A percentile compares a stretch with the other conserved stretches of the same genome.
Evolutionary conservation across 208 protist species (phyloP).

Genomic region (Spironucleus salmonicida): DNA sequence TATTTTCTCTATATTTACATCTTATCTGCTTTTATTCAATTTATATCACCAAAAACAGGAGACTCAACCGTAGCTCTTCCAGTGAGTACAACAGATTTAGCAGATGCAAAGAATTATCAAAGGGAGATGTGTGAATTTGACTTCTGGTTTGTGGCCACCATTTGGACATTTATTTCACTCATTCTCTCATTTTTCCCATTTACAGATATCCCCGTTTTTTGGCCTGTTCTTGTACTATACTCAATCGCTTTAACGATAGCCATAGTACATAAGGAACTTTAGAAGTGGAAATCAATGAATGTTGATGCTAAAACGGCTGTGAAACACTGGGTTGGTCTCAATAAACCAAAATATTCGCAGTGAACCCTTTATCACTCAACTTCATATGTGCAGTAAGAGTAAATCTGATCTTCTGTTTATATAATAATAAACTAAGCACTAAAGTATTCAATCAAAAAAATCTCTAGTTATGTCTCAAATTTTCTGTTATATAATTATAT

Average conservation of each 20-base stretch:
- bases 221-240: not conserved
- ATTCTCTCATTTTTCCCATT: not conserved
- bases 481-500: no score
- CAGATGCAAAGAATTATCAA: constrained; percentile 14
- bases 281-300: no score
- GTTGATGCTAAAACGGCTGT: no score
- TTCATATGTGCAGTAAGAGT: no score
- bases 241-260: not conserved
- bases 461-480: no score
- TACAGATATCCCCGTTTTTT: constrained; percentile 10
- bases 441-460: no score
- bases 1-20: constrained; percentile 26
- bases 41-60: not conserved
- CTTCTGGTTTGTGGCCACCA: not conserved
- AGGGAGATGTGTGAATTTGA: not conserved
- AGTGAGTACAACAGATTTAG: not conserved
- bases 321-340: no score
- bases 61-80: not conserved
- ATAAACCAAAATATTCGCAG: no score
- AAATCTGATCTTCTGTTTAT: no score
- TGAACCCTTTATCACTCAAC: no score
- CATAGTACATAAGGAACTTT: not conserved
- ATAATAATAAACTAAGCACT: no score
- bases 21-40: not conserved
- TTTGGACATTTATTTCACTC: not conserved